Evolutionary conservation across 1,284 basidiomycete species (phyloP).

Genomic region (Cerioporus squamosus): DNA sequence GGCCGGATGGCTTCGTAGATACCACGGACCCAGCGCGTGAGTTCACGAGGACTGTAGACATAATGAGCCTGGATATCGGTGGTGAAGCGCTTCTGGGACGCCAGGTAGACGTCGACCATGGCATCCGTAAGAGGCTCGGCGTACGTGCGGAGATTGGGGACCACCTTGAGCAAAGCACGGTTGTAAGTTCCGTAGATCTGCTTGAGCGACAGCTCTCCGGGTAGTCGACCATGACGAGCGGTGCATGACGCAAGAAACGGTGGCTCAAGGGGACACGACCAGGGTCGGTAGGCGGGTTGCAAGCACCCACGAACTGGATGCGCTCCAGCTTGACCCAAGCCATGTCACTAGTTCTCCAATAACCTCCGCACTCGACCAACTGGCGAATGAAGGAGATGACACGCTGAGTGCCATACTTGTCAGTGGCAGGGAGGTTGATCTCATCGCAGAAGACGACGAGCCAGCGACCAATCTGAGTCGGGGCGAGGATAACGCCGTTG

Average conservation of each 20-base stretch:
- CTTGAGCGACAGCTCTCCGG: conserved; percentile 94
- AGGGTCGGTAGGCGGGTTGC: conserved; percentile 99
- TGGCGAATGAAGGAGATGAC: conserved; percentile 99
- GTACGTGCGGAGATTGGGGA: conserved; percentile 92
- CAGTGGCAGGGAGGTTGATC: conserved; percentile 96
- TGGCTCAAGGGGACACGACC: conserved; percentile 98
- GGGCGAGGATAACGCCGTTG: conserved; percentile 93
- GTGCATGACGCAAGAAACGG: conserved; percentile 97
- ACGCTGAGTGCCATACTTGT: conserved; percentile 98
- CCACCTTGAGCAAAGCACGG: conserved; percentile 93
- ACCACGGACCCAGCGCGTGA: conserved; percentile 97
- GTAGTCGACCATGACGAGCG: conserved; percentile 99
- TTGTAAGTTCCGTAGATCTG: conserved; percentile 99
- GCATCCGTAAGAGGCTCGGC: conserved; percentile 95
- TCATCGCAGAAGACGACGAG: conserved; percentile 99
- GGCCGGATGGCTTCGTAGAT: conserved; percentile 97
- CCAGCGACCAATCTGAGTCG: conserved; percentile 96
- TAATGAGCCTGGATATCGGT: conserved; percentile 98
- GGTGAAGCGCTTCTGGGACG: conserved; percentile 94
- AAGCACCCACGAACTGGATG: conserved; percentile 99
- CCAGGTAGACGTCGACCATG: conserved; percentile 96
- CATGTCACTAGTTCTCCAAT: conserved; percentile 95
- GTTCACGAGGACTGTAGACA: conserved; percentile 98
- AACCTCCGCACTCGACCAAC: conserved; percentile 93
- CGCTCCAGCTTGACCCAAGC: conserved; percentile 98